A percentile compares a stretch with the other conserved stretches of the same genome.
These are phyloP conservation scores for Remersonia thermophila DNA, from an alignment of 2,329 filamentous ascomycete genomes.

Conservation along the genomic window DNA sequence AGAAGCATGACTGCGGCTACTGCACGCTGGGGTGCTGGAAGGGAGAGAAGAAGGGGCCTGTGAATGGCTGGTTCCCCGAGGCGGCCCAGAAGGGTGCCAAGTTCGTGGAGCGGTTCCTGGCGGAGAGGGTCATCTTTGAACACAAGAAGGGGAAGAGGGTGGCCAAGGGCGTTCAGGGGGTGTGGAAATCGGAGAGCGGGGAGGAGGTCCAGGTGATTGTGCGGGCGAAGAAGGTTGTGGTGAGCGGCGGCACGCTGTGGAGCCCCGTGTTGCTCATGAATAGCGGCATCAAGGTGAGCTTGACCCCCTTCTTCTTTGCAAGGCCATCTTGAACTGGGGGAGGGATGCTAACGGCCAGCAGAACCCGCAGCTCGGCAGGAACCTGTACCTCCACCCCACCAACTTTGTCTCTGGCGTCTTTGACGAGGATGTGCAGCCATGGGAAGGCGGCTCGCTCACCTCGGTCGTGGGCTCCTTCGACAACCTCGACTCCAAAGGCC, in stretches of 20 bases:
- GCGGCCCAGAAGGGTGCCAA: constrained; percentile 63
- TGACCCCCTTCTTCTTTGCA: constrained; percentile 6
- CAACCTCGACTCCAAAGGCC: constrained; percentile 66
- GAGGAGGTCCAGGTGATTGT: constrained; percentile 55
- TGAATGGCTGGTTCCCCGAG: constrained; percentile 65
- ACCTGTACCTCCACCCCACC: constrained; percentile 73
- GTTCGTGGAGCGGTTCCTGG: constrained; percentile 75
- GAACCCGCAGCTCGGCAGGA: constrained; percentile 70
- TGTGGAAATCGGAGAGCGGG: constrained; percentile 54
- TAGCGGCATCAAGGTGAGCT: constrained; percentile 60
- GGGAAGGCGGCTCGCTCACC: constrained; percentile 71
- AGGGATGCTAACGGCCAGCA: constrained; percentile 21
- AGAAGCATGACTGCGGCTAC: constrained; percentile 61
- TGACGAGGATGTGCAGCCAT: constrained; percentile 55
- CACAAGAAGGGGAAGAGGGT: constrained; percentile 35
- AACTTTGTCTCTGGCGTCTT: constrained; percentile 48
- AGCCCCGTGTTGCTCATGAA: constrained; percentile 65
- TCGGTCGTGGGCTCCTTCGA: constrained; percentile 65
- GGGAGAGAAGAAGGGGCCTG: constrained; percentile 67
- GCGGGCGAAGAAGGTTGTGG: constrained; percentile 66
- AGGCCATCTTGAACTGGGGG: too few species aligned
- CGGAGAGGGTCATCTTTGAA: constrained; percentile 58
- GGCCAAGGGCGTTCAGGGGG: constrained; percentile 60
- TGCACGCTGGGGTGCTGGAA: constrained; percentile 51
- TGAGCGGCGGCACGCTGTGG: constrained; percentile 65